Base-by-base conservation (phyloP, 2,329 filamentous ascomycete genomes). In the Cladophialophora immunda region DNA sequence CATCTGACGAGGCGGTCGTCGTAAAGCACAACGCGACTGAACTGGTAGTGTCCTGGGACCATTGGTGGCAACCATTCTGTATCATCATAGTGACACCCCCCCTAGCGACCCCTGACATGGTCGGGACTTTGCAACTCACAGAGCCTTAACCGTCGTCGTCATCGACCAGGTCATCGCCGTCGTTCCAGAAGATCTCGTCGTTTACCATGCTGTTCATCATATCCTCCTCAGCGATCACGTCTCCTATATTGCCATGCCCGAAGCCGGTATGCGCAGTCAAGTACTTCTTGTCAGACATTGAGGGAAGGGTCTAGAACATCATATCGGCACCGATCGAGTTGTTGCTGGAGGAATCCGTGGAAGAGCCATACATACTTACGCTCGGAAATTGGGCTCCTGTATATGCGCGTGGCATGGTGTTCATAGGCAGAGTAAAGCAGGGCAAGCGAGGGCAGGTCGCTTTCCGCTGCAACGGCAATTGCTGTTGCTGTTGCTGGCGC, bases 281-380 rank as follows among this genome's bases (percentile, higher is more conserved):
- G 54, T 53, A 58, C 34, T 60, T 38, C 38, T 32, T 22, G 38
- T 64, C 58, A 15, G 66, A 65, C 53, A 52, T 59, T 17, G 65
- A 57, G 8, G 61, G 50, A 8, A 63, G 52, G 8, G 53, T 57
- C 3, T 38, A 22, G 19, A 9, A 45, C 19, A 57, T 55, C 61
- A 64, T 64, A 3, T 6, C 50, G 22, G 32, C 34, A 25, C 47
- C 57, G 22, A 65, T 13, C 11, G 62, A 66, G 58, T 62, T 59
- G 58, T 66, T 66, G 2, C 58, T 52, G 27, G 52, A 56, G 34
- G 58, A 62, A n/a, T 62, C 53, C 13, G 19, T 29, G 2, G 34
- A 56, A 29, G 58, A 25, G 9, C n/a, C 5, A 17, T 54, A 57
- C 34, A 58, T 25, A 3, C 58, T 53, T 47, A 61, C 17, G 19